These are phyloP conservation scores for Mortierella sp. DNA, from an alignment of 371 early-diverging fungal species.

Conservation along the genomic window DNA sequence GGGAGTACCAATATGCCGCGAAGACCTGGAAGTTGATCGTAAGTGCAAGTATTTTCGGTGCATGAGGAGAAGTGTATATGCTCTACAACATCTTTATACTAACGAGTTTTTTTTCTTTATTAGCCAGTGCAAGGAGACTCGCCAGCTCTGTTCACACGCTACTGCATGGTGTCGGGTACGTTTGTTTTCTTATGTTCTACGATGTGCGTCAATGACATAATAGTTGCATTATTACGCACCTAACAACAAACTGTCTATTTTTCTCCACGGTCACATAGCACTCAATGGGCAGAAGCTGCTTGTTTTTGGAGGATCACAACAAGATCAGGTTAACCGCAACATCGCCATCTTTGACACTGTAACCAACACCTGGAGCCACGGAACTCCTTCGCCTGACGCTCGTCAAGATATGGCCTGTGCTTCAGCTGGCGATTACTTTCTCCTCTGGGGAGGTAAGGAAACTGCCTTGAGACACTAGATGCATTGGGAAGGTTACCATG, in stretches of 20 bases:
- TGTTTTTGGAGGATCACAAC: neutral
- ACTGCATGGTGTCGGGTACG: too few species aligned
- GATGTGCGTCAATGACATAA: too few species aligned
- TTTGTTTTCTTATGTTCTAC: too few species aligned
- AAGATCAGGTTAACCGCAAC: neutral
- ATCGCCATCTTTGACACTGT: neutral
- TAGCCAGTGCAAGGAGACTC: too few species aligned
- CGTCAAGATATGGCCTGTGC: neutral
- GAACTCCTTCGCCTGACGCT: neutral
- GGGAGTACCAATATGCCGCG: neutral
- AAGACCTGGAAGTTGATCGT: neutral
- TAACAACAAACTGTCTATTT: too few species aligned
- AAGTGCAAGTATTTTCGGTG: neutral
- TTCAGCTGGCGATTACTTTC: conserved; percentile 1
- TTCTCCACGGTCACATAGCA: neutral
- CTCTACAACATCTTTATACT: neutral
- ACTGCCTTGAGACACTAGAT: neutral
- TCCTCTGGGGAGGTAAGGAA: neutral
- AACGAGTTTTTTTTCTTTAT: neutral
- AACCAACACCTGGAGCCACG: neutral
- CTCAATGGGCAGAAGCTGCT: neutral
- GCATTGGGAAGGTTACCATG: too few species aligned
- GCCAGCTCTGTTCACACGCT: too few species aligned
- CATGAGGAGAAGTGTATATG: neutral
- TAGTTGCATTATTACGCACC: too few species aligned